Percentiles rank a stretch among this genome's conserved stretches.
These are phyloP conservation scores for Rhynchospora breviuscula DNA, from an alignment of 176 grass and related monocot genomes.

Conservation along the genomic window DNA sequence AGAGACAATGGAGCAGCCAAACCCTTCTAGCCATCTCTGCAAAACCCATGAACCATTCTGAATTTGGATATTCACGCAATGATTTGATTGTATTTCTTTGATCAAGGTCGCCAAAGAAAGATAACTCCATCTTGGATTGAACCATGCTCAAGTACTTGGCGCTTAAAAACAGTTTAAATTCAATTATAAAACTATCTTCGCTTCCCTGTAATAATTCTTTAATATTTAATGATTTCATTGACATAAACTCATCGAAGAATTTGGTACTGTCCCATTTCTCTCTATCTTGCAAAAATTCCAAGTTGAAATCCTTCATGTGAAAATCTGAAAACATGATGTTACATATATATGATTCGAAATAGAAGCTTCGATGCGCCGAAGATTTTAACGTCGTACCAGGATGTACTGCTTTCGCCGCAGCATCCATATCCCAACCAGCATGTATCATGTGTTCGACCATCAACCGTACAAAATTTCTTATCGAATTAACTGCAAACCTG, in stretches of 20 bases:
- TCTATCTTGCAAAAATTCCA: slow-evolving; percentile 27
- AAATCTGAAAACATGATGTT: slow-evolving; percentile 62
- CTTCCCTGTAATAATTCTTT: background rate
- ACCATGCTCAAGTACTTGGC: slow-evolving; percentile 55
- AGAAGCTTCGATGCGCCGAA: slow-evolving; percentile 34
- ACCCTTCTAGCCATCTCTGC: slow-evolving; percentile 66
- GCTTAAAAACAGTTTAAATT: slow-evolving; percentile 37
- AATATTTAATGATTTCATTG: slow-evolving; percentile 22
- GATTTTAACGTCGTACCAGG: slow-evolving; percentile 22
- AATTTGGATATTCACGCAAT: slow-evolving; percentile 13
- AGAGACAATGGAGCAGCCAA: slow-evolving; percentile 78
- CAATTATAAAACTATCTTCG: slow-evolving; percentile 7
- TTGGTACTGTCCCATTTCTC: slow-evolving; percentile 26
- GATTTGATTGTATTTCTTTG: slow-evolving; percentile 21
- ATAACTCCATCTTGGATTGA: slow-evolving; percentile 57
- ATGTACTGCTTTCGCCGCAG: slow-evolving; percentile 45
- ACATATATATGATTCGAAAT: slow-evolving; percentile 61
- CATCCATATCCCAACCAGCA: slow-evolving; percentile 55
- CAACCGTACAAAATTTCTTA: slow-evolving; percentile 43
- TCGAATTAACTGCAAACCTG: slow-evolving; percentile 33
- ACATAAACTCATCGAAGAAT: slow-evolving; percentile 70
- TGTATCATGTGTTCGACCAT: slow-evolving; percentile 49
- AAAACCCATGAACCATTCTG: slow-evolving; percentile 42
- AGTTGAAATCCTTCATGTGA: slow-evolving; percentile 37
- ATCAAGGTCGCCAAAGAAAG: slow-evolving; percentile 31